Percentiles rank a stretch among this genome's conserved stretches.
Evolutionary conservation across 23 red algal genomes (phyloP).

Genomic region (Chondrus crispus): DNA sequence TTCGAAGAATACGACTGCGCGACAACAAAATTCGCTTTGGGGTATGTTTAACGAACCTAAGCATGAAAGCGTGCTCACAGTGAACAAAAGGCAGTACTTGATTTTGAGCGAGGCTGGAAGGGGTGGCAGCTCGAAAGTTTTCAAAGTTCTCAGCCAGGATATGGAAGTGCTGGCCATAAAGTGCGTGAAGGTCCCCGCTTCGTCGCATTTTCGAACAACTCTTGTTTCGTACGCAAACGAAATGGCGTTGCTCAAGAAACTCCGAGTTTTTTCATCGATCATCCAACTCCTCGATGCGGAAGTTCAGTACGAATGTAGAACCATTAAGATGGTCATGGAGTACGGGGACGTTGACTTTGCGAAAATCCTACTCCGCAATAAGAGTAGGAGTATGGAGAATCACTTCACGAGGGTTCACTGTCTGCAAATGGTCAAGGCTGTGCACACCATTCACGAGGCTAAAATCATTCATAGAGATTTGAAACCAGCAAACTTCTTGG

Average conservation of each 20-base stretch:
- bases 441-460: slow-evolving; percentile 86
- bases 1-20: too few species aligned
- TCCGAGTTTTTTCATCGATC: slow-evolving; percentile 72
- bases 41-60: too few species aligned
- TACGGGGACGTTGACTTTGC: slow-evolving; percentile 94
- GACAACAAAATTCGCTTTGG: too few species aligned
- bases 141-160: slow-evolving; percentile 81
- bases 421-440: slow-evolving; percentile 97
- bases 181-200: slow-evolving; percentile 65
- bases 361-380: slow-evolving; percentile 35
- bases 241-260: slow-evolving; percentile 67
- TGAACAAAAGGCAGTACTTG: slow-evolving; percentile 69
- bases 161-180: slow-evolving; percentile 84
- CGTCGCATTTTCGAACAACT: slow-evolving; percentile 23
- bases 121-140: slow-evolving; percentile 94
- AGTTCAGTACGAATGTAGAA: slow-evolving; percentile 58
- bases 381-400: slow-evolving; percentile 23
- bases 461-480: slow-evolving; percentile 94
- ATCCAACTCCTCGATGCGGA: slow-evolving; percentile 85
- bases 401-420: slow-evolving; percentile 88
- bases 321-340: slow-evolving; percentile 90
- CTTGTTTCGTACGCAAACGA: slow-evolving; percentile 87
- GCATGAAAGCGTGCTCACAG: slow-evolving; percentile 16
- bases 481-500: slow-evolving; percentile 99
- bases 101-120: slow-evolving; percentile 77